Evolutionary conservation across 2,329 filamentous ascomycete species (phyloP).

Genomic region (Camptophora hylomeconis): DNA sequence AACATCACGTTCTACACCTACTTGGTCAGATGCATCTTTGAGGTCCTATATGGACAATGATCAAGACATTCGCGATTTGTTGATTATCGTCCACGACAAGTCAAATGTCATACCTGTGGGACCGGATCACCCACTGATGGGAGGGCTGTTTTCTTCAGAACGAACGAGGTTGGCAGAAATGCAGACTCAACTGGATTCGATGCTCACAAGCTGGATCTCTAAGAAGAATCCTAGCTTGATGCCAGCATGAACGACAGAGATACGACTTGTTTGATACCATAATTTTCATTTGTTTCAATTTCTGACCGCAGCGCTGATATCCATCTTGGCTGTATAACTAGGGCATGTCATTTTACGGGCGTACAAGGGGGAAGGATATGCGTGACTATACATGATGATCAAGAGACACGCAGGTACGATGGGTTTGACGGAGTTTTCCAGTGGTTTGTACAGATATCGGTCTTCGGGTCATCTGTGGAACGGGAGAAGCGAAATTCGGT

Average conservation of each 20-base stretch:
- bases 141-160: constrained; percentile 71
- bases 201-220: constrained; percentile 68
- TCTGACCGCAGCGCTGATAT: no score
- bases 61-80: constrained; percentile 75
- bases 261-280: not conserved
- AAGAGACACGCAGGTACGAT: no score
- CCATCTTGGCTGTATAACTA: no score
- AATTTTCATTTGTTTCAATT: not conserved
- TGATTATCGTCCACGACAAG: constrained; percentile 87
- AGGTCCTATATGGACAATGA: constrained; percentile 84
- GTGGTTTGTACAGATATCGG: no score
- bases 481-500: no score
- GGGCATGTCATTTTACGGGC: no score
- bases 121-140: constrained; percentile 73
- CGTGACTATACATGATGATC: no score
- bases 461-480: no score
- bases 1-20: constrained; percentile 42
- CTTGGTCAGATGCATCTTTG: constrained; percentile 79
- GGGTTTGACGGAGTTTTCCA: no score
- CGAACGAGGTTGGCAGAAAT: constrained; percentile 77
- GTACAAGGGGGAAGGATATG: no score
- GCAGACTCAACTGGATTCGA: constrained; percentile 75
- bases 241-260: constrained; percentile 5
- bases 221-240: constrained; percentile 23
- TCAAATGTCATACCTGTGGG: constrained; percentile 66